A percentile compares a stretch with the other conserved stretches of the same genome.
Conservation (phyloP, 1,139 yeast species). For the Blastobotrys petasosporus region DNA sequence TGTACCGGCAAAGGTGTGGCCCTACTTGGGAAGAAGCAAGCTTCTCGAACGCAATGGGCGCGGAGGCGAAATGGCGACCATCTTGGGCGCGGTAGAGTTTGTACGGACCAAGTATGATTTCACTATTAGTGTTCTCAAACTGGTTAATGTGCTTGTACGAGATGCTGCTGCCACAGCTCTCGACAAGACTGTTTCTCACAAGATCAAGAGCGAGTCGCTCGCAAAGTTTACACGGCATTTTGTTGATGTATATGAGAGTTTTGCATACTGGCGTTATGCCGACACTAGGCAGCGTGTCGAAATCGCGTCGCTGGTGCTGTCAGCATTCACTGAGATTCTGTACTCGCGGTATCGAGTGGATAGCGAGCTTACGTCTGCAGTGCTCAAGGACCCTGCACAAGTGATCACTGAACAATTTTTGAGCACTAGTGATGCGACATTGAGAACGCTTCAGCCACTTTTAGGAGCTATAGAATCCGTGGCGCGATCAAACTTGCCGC, state of each 20-base stretch:
- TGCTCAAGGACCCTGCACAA: slow-evolving; percentile 46
- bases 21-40: slow-evolving; percentile 62
- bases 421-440: slow-evolving; percentile 44
- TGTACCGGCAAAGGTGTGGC: slow-evolving; percentile 70
- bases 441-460: slow-evolving; percentile 55
- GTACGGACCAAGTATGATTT: slow-evolving; percentile 61
- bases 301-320: slow-evolving; percentile 54
- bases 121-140: slow-evolving; percentile 51
- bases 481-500: slow-evolving; percentile 36
- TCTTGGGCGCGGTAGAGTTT: slow-evolving; percentile 70
- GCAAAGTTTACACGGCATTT: slow-evolving; percentile 52
- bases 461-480: slow-evolving; percentile 47
- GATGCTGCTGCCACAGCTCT: slow-evolving; percentile 44
- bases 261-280: slow-evolving; percentile 61
- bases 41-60: slow-evolving; percentile 60
- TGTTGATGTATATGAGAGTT: slow-evolving; percentile 67
- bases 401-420: slow-evolving; percentile 54
- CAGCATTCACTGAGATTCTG: slow-evolving; percentile 52
- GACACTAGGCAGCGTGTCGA: slow-evolving; percentile 52
- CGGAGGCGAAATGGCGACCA: slow-evolving; percentile 58
- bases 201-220: slow-evolving; percentile 51
- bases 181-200: slow-evolving; percentile 32
- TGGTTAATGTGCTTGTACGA: slow-evolving; percentile 49
- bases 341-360: slow-evolving; percentile 50
- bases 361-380: slow-evolving; percentile 32